Evolutionary conservation across 2,329 filamentous ascomycete species (phyloP).

Genomic region (Proliferodiscus dingleyae): DNA sequence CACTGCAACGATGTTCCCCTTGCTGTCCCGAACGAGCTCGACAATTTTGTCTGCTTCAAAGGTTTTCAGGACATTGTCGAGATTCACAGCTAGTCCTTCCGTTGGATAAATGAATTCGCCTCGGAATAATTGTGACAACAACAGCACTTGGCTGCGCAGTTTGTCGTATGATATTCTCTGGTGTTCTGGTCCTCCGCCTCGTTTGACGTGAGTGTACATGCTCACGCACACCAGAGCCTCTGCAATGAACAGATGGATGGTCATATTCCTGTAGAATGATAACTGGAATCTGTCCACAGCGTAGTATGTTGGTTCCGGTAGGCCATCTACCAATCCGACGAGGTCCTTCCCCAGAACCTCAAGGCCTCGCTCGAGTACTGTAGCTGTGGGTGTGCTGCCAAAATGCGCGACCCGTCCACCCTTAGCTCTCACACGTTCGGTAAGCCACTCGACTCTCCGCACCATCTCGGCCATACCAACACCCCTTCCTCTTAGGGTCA

Average conservation of each 20-base stretch:
- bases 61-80: slow-evolving; percentile 71
- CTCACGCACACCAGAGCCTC: slow-evolving; percentile 86
- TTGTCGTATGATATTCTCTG: slow-evolving; percentile 74
- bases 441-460: slow-evolving; percentile 86
- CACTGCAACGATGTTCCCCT: slow-evolving; percentile 56
- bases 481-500: slow-evolving; percentile 86
- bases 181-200: slow-evolving; percentile 75
- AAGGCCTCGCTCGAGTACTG: slow-evolving; percentile 82
- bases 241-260: slow-evolving; percentile 93
- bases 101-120: slow-evolving; percentile 96
- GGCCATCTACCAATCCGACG: slow-evolving; percentile 70
- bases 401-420: slow-evolving; percentile 94
- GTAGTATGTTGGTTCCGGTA: slow-evolving; percentile 89
- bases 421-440: slow-evolving; percentile 72
- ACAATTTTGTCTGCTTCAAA: slow-evolving; percentile 79
- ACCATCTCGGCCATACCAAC: slow-evolving; percentile 84
- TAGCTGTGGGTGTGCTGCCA: slow-evolving; percentile 69
- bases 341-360: slow-evolving; percentile 88
- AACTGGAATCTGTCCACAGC: slow-evolving; percentile 95
- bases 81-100: slow-evolving; percentile 73
- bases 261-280: slow-evolving; percentile 99
- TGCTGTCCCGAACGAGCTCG: slow-evolving; percentile 53
- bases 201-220: slow-evolving; percentile 87
- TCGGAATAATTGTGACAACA: slow-evolving; percentile 88
- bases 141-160: slow-evolving; percentile 73